Percentiles rank a stretch among this genome's conserved stretches.
Evolutionary conservation across 805 yeast genomes (phyloP).

Genomic region (Starmerella geochares): DNA sequence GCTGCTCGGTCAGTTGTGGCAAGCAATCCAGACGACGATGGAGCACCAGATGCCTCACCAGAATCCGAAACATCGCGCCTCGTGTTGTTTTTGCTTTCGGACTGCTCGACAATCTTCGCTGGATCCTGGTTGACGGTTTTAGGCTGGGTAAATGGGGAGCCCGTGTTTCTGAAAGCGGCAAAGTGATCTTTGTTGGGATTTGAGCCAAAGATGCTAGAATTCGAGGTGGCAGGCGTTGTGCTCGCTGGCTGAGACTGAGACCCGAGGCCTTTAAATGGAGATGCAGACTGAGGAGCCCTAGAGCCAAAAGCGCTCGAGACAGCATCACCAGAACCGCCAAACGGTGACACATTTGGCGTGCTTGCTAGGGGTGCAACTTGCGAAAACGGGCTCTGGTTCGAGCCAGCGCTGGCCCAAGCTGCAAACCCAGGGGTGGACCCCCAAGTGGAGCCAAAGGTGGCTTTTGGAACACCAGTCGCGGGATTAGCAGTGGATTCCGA

Average conservation of each 20-base stretch:
- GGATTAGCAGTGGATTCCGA: too few species aligned
- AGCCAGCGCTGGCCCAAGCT: neutral
- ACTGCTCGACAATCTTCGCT: too few species aligned
- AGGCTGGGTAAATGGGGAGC: neutral
- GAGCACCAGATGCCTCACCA: too few species aligned
- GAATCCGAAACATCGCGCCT: too few species aligned
- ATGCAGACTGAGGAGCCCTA: neutral
- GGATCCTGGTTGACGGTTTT: too few species aligned
- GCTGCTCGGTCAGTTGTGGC: too few species aligned
- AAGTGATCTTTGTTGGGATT: neutral
- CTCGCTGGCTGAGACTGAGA: neutral
- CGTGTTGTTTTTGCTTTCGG: too few species aligned
- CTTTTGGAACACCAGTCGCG: too few species aligned
- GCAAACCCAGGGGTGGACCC: neutral
- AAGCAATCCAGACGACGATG: too few species aligned
- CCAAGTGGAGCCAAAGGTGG: slow-evolving; percentile 1
- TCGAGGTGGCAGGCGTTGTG: neutral
- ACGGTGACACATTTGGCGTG: neutral
- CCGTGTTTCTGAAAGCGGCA: neutral
- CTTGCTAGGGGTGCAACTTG: neutral
- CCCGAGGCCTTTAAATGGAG: neutral
- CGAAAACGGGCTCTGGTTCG: neutral
- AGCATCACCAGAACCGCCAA: neutral
- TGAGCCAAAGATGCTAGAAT: neutral
- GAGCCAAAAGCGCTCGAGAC: neutral